Evolutionary conservation across 1,139 yeast genomes (phyloP), one percentile per base, ranked within the genome.

Genomic region (Geotrichum carabidarum): DNA sequence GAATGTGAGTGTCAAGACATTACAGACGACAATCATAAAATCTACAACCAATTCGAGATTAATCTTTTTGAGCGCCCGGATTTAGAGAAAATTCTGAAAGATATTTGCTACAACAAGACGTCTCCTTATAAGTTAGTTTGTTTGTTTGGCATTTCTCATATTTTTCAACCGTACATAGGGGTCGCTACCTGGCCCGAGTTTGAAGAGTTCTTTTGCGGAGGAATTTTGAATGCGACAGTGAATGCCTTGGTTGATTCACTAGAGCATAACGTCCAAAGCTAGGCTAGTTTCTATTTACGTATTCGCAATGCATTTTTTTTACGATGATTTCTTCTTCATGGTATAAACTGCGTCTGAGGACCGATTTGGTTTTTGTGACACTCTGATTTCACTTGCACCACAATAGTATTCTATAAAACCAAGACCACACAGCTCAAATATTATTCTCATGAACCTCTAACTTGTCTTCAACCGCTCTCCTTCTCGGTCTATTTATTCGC

Each of bases 141-240:
- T 8, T 12, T 9, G 22, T 44, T 44, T 31, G 47, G 47, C 14
- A 17, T 44, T 14, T 8, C 9, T 14, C 17, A 32, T 30, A 22
- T 44, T 8, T 44, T 44, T 31, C 47, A 44, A 15, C 47, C 47
- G 8, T 44, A 44, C 18, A 14, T 44, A 7, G 36, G 14, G 11
- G 47, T 44, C 4, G 35, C 34, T 11, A 44, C 47, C 18, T 44
- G 47, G 47, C 9, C 47, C 17, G 47, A 44, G 47, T 44, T 44
- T 27, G 47, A 44, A 8, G 47, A 44, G 9, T 30, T 44, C 14
- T 44, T 44, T 44, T 14, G 37, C 17, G 37, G 37, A 30, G 34
- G n/a, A 9, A 14, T 31, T 27, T 32, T 44, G 37, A 44, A 30
- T n/a, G 11, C 22, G n/a, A 44, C 30, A 37, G 36, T 44, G n/a